Evolutionary conservation across 2,329 filamentous ascomycete genomes (phyloP).

Genomic region (Sporothrix protearum): DNA sequence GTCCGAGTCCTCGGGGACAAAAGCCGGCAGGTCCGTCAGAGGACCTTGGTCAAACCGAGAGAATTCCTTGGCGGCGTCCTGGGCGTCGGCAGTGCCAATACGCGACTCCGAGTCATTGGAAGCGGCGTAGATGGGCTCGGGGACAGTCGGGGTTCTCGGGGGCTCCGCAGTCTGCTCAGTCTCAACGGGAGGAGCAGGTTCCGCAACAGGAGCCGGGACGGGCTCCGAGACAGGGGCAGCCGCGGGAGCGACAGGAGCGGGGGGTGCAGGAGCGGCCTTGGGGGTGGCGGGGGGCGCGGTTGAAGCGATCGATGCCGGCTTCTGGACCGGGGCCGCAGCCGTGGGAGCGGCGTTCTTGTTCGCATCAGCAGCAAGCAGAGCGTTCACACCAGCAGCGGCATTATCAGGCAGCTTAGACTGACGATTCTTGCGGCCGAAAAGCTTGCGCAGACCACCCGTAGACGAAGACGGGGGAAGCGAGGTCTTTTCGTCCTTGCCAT

Average conservation of each 20-base stretch:
- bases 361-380: conserved; percentile 45
- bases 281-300: conserved; percentile 6
- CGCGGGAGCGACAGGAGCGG: conserved; percentile 31
- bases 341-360: neutral
- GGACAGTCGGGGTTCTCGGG: conserved; percentile 28
- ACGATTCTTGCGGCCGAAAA: conserved; percentile 63
- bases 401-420: conserved; percentile 55
- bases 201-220: conserved; percentile 27
- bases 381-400: conserved; percentile 49
- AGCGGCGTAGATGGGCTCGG: conserved; percentile 43
- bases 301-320: conserved; percentile 16
- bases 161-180: conserved; percentile 29
- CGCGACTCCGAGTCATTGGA: conserved; percentile 52
- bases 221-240: conserved; percentile 25
- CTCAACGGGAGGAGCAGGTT: conserved; percentile 21
- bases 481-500: conserved; percentile 37
- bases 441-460: conserved; percentile 56
- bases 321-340: neutral
- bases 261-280: neutral
- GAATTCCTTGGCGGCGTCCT: conserved; percentile 59
- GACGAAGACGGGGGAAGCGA: conserved; percentile 18
- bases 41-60: conserved; percentile 83
- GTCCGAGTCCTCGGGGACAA: conserved; percentile 57
- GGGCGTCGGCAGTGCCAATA: conserved; percentile 56
- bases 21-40: conserved; percentile 79